phyloP scores from a whole-genome alignment of 2,329 filamentous ascomycete genomes.

The Graphiopsis chlorocephala region DNA sequence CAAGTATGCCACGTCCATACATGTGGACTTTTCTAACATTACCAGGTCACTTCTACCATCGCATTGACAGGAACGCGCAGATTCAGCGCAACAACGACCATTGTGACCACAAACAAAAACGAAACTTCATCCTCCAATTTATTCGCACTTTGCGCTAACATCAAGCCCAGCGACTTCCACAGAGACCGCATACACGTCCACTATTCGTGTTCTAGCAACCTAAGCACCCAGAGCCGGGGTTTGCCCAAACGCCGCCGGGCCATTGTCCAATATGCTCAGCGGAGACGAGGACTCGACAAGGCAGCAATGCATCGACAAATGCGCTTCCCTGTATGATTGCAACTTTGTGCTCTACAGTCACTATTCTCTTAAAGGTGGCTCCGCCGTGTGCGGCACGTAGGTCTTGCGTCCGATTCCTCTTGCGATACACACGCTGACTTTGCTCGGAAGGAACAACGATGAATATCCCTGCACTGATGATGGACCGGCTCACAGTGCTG shows the following conservation, averaged over 20 bases:
- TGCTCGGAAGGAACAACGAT: neutral
- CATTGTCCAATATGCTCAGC: neutral
- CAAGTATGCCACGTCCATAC: neutral
- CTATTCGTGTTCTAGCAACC: neutral
- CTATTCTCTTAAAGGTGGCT: neutral
- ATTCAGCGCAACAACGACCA: neutral
- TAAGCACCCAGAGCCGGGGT: neutral
- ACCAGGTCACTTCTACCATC: neutral
- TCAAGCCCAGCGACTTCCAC: neutral
- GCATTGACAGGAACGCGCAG: neutral
- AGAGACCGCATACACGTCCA: neutral
- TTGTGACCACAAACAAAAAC: neutral
- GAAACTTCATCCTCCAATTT: neutral
- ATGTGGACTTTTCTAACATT: neutral
- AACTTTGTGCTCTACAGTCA: neutral
- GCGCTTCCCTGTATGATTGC: neutral
- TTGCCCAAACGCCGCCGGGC: neutral
- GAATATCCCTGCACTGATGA: neutral
- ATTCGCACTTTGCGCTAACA: neutral
- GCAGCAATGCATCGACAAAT: neutral
- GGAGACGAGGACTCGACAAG: neutral
- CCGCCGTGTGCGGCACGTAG: neutral
- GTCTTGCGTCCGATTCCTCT: neutral
- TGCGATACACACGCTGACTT: neutral
- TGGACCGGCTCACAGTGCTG: neutral